phyloP scores from a whole-genome alignment of 2,329 filamentous ascomycete species.

The Metarhizium robertsii region DNA sequence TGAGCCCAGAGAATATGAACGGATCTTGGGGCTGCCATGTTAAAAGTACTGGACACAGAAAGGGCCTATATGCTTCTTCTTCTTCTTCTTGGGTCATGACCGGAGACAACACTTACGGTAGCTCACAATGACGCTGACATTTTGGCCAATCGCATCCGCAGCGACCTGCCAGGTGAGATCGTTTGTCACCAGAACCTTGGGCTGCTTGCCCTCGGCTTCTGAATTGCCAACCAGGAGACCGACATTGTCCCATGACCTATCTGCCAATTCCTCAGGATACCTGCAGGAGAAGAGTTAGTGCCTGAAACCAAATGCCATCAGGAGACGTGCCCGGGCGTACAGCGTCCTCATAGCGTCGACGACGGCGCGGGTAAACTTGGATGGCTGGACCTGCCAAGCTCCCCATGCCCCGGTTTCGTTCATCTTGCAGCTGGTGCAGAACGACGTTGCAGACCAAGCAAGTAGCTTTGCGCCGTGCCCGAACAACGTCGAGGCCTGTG shows the following conservation, averaged over 20 bases:
- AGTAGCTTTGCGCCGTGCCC: neutral
- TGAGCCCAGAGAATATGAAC: constrained; percentile 90
- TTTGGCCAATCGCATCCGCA: constrained; percentile 73
- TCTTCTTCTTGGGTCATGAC: no score
- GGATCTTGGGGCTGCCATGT: constrained; percentile 51
- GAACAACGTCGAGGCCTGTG: neutral
- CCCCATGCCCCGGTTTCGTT: constrained; percentile 23
- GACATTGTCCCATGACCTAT: constrained; percentile 94
- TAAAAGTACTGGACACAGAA: neutral
- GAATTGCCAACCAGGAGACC: constrained; percentile 57
- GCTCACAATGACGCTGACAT: constrained; percentile 71
- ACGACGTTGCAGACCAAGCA: neutral
- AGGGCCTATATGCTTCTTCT: no score
- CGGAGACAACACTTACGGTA: constrained; percentile 54
- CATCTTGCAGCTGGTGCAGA: constrained; percentile 13
- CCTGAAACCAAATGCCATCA: neutral
- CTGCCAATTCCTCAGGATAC: constrained; percentile 82
- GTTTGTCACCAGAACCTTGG: constrained; percentile 56
- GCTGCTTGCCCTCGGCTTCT: constrained; percentile 18
- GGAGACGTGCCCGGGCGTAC: constrained; percentile 36
- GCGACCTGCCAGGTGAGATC: constrained; percentile 85
- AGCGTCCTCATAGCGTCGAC: constrained; percentile 71
- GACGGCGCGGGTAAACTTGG: constrained; percentile 46
- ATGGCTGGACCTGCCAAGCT: constrained; percentile 29
- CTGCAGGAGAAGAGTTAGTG: constrained; percentile 30